Percentiles rank a stretch among this genome's conserved stretches.
phyloP scores from a whole-genome alignment of 768 basidiomycete genomes.

The Mycena polygramma region DNA sequence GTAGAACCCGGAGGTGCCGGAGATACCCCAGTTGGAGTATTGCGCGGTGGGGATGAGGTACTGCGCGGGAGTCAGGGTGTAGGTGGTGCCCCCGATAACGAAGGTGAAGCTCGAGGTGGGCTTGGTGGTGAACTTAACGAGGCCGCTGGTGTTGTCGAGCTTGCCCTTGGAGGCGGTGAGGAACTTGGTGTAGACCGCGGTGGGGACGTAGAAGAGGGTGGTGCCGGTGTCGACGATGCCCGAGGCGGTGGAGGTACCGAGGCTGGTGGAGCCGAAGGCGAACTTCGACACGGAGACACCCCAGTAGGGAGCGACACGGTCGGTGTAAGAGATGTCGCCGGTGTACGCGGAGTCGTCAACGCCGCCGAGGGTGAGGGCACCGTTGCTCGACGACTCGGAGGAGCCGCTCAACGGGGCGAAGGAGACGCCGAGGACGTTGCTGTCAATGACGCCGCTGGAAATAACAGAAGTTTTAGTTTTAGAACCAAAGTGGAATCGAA shows the following conservation, averaged over 20 bases:
- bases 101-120: constrained; percentile 17
- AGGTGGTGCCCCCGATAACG: constrained; percentile 5
- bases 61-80: constrained; percentile 9
- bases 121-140: constrained; percentile 1
- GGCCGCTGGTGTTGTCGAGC: constrained; percentile 8
- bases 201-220: constrained; percentile 15
- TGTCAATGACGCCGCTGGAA: constrained; percentile 1
- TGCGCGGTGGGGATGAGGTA: constrained; percentile 13
- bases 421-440: constrained; percentile 13
- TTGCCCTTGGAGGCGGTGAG: constrained; percentile 8
- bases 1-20: not conserved
- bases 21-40: not conserved
- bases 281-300: constrained; percentile 23
- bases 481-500: too few relatives aligned
- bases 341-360: constrained; percentile 6
- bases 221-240: constrained; percentile 26
- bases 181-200: constrained; percentile 13
- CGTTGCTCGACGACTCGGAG: constrained; percentile 12
- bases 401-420: constrained; percentile 5
- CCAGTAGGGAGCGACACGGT: constrained; percentile 13
- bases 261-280: constrained; percentile 22
- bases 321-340: constrained; percentile 1
- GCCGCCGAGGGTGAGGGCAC: constrained; percentile 17
- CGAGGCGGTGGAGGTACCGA: not conserved
- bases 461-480: too few relatives aligned